Percentiles rank a stretch among this genome's conserved stretches.
Evolutionary conservation across 371 early-diverging fungal species (phyloP).

Genomic region (Amoeboaphelidium protococcarum): DNA sequence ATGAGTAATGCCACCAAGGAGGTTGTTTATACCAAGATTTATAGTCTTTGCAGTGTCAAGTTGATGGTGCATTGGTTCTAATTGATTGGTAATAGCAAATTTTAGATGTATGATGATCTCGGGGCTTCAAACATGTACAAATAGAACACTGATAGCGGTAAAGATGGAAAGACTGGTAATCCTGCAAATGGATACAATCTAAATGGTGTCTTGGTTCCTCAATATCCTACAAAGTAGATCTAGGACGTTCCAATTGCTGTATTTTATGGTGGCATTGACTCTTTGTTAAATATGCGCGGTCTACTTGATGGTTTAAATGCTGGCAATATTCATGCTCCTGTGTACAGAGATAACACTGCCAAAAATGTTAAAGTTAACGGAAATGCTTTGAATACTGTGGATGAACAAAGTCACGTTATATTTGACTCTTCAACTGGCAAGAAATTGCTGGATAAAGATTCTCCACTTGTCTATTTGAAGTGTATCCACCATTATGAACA

Average conservation of each 20-base stretch:
- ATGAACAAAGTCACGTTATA: slow-evolving; percentile 4
- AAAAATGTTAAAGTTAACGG: neutral
- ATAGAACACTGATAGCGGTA: slow-evolving; percentile 6
- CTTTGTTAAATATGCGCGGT: slow-evolving; percentile 40
- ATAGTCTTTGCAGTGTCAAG: slow-evolving; percentile 68
- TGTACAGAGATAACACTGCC: slow-evolving; percentile 9
- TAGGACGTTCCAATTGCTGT: slow-evolving; percentile 54
- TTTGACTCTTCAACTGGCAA: slow-evolving; percentile 2
- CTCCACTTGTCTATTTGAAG: neutral
- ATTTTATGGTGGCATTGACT: slow-evolving; percentile 68
- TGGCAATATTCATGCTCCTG: slow-evolving; percentile 11
- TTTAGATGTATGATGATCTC: slow-evolving; percentile 89
- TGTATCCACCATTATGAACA: slow-evolving; percentile 14
- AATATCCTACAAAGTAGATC: slow-evolving; percentile 55
- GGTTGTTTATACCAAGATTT: slow-evolving; percentile 62
- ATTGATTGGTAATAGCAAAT: slow-evolving; percentile 55
- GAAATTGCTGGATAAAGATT: neutral
- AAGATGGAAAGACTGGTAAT: slow-evolving; percentile 14
- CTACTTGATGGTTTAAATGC: slow-evolving; percentile 7
- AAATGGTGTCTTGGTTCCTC: slow-evolving; percentile 10
- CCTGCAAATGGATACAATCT: slow-evolving; percentile 12
- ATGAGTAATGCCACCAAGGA: slow-evolving; percentile 43
- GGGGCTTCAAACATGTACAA: slow-evolving; percentile 11
- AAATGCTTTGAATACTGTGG: neutral
- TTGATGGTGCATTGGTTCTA: slow-evolving; percentile 60